Evolutionary conservation across 495 filamentous ascomycete species (phyloP), one percentile per base, ranked within the genome.

Genomic region (Penicillium bovifimosum): DNA sequence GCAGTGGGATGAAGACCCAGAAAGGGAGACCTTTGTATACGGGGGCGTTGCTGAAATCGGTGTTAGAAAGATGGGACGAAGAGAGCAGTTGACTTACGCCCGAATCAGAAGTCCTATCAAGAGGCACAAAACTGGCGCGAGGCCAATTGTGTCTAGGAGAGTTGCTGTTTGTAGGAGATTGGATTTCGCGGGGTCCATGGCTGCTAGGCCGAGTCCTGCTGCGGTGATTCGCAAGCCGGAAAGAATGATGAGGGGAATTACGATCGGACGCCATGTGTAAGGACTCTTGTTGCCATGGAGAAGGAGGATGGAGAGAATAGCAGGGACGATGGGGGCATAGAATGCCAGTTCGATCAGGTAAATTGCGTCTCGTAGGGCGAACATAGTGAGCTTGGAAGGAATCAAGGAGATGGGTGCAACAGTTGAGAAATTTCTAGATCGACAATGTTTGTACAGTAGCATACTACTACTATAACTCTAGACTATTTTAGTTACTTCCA

Each of bases 261-360:
- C 29, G 44, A 47, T 47, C 28, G 44, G 28, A 47, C 44, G 44
- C 44, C 44, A 47, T 47, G 44, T 32, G n/a, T 47, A 47, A 10
- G 44, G 44, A 9, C 35, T 13, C 44, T 47, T 47, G 9, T 33
- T 17, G 6, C 44, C 44, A 33, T 47, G 44, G 29, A 47, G 28
- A n/a, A 47, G 9, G 18, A 47, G 0, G 17, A 47, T 47, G 14
- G 35, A 47, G 28, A 47, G 13, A 14, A 47, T 47, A 33, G 29
- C 44, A 18, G 44, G 44, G 44, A 34, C 1, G 44, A 47, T 47
- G 28, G 44, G 44, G 44, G 27, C 28, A 33, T 47, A 47, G 26
- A 47, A 47, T 47, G 44, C 44, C 44, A 47, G 44, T 47, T 47
- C 44, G 29, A 47, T 47, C 27, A 47, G 44, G 29, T 32, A 47